Percentiles rank a stretch among this genome's conserved stretches.
Evolutionary conservation across 2,329 filamentous ascomycete species (phyloP).

Genomic region (Cercospora beticola): DNA sequence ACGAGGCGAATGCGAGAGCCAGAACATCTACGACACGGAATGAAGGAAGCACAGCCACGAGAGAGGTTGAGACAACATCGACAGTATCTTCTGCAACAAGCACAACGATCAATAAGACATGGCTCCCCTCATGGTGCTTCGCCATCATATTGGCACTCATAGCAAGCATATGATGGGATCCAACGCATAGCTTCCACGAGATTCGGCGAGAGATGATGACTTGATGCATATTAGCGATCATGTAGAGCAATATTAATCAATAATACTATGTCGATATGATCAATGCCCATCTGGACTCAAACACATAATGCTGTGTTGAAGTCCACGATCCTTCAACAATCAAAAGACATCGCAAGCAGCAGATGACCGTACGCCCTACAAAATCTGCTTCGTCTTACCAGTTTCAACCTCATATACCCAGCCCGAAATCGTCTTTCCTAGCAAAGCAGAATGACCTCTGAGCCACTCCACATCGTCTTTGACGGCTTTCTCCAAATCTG

Average conservation of each 20-base stretch:
- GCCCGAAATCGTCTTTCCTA: constrained; percentile 61
- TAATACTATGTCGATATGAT: no score
- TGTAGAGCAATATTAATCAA: not conserved
- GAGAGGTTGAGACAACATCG: not conserved
- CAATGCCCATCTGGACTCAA: no score
- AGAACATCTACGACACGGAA: not conserved
- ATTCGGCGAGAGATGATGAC: not conserved
- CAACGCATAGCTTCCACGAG: not conserved
- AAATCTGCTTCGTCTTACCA: constrained; percentile 58
- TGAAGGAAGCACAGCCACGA: not conserved
- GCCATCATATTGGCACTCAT: not conserved
- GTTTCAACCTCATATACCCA: constrained; percentile 79
- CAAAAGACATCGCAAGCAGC: not conserved
- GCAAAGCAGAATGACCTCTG: constrained; percentile 58
- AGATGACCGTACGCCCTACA: constrained; percentile 18
- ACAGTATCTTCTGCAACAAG: not conserved
- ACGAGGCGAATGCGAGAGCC: not conserved
- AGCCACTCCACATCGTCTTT: constrained; percentile 65
- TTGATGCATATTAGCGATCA: not conserved
- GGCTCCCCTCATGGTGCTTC: not conserved
- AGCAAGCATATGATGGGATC: not conserved
- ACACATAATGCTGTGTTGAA: no score
- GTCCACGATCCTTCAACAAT: no score
- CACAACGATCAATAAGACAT: not conserved
- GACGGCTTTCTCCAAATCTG: constrained; percentile 63